Percentiles rank a stretch among this genome's conserved stretches.
Evolutionary conservation across 176 grass and related monocot genomes (phyloP).

Genomic region (Hyparrhenia diplandra): DNA sequence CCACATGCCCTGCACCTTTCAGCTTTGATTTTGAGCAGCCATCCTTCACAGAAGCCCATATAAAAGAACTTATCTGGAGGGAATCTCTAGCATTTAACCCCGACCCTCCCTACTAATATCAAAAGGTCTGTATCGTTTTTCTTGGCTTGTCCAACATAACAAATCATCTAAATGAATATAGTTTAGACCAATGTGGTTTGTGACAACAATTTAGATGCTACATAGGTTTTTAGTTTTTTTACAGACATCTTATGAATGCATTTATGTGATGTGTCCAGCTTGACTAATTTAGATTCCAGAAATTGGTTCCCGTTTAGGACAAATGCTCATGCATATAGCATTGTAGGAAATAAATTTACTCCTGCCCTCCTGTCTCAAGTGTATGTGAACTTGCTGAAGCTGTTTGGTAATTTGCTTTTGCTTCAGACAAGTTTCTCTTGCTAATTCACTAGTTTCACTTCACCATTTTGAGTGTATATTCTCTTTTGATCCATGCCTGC

Average conservation of each 20-base stretch:
- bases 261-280: not conserved
- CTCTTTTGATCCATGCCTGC: not conserved
- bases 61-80: conserved; percentile 97
- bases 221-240: not conserved
- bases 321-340: not conserved
- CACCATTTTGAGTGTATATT: not conserved
- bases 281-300: conserved; percentile 6
- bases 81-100: conserved; percentile 80
- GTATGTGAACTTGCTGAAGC: not conserved
- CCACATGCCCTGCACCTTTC: conserved; percentile 66
- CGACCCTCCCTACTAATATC: conserved; percentile 56
- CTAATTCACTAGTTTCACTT: not conserved
- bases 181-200: not conserved
- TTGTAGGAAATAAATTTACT: not conserved
- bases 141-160: not conserved
- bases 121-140: conserved; percentile 44
- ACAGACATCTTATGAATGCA: not conserved
- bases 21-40: conserved; percentile 94
- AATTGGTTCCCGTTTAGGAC: not conserved
- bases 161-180: not conserved
- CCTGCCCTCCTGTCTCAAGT: not conserved
- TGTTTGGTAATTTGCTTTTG: not conserved
- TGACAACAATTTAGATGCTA: not conserved
- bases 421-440: not conserved
- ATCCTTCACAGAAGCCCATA: conserved; percentile 90